These are phyloP conservation scores for Rubia yunnanensis DNA, from an alignment of 257 asterid genomes.

Conservation along the genomic window DNA sequence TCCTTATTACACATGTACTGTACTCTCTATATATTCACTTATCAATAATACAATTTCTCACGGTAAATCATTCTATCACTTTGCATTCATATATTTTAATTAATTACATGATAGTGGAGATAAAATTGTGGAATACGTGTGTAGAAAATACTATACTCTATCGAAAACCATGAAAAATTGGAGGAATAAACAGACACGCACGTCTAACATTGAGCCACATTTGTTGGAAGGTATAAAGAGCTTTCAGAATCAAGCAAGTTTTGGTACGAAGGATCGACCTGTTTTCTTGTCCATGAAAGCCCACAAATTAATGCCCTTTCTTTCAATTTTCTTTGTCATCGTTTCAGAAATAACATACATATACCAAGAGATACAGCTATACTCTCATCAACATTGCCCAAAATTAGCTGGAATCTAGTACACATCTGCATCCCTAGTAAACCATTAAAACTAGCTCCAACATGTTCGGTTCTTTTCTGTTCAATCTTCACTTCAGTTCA, in stretches of 20 bases:
- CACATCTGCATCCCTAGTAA: not conserved
- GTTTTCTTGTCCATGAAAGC: conserved; percentile 17
- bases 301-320: not conserved
- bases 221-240: not conserved
- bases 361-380: conserved; percentile 4
- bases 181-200: not conserved
- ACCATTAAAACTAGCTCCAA: conserved; percentile 14
- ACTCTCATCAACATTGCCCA: conserved; percentile 5
- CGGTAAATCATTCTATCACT: too few relatives aligned
- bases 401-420: conserved; percentile 7
- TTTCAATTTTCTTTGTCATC: conserved; percentile 7
- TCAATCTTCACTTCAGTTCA: too few relatives aligned
- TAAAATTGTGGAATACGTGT: too few relatives aligned
- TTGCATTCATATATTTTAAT: too few relatives aligned
- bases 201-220: not conserved
- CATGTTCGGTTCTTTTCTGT: not conserved
- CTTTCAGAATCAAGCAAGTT: conserved; percentile 13
- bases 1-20: too few relatives aligned
- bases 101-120: too few relatives aligned
- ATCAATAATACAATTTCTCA: too few relatives aligned
- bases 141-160: not conserved
- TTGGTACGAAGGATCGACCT: conserved; percentile 7
- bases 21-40: too few relatives aligned
- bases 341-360: conserved; percentile 8
- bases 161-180: not conserved